phyloP scores from a whole-genome alignment of 306 rosid genomes.

The Boehmeria nivea region DNA sequence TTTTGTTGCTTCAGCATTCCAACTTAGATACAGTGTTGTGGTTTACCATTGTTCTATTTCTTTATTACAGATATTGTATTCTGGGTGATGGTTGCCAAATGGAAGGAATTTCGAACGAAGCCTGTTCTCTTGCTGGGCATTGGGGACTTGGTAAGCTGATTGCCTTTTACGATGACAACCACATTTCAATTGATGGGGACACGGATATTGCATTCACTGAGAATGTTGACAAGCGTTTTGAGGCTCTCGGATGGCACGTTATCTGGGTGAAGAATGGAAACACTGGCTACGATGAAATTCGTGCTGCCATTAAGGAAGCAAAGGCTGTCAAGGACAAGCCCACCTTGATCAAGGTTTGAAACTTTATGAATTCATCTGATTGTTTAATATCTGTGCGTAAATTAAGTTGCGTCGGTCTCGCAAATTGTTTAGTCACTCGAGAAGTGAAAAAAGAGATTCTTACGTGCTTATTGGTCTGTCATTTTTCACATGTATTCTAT shows the following conservation, averaged over 20 bases:
- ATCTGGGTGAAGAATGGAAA: slow-evolving; percentile 99
- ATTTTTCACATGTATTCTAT: no score
- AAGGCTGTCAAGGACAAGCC: slow-evolving; percentile 87
- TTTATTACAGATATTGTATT: slow-evolving; percentile 54
- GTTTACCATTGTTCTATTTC: background rate
- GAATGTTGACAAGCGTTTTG: slow-evolving; percentile 77
- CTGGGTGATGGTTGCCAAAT: slow-evolving; percentile 97
- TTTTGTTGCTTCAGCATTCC: background rate
- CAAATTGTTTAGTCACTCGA: no score
- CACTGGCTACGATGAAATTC: slow-evolving; percentile 85
- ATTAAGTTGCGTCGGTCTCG: no score
- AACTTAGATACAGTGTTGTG: background rate
- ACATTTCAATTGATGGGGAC: slow-evolving; percentile 95
- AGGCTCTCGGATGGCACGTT: slow-evolving; percentile 98
- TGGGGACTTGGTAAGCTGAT: slow-evolving; percentile 99
- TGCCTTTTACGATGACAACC: slow-evolving; percentile 94
- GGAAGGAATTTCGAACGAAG: slow-evolving; percentile 98
- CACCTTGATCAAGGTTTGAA: slow-evolving; percentile 81
- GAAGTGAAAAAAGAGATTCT: background rate
- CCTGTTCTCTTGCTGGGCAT: slow-evolving; percentile 86
- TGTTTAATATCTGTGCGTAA: background rate
- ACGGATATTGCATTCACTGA: slow-evolving; percentile 93
- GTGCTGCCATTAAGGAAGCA: slow-evolving; percentile 96
- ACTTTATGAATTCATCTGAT: background rate
- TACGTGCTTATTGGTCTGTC: no score